Conservation (phyloP, 2,329 filamentous ascomycete species). For the Aspergillaceae sp. region DNA sequence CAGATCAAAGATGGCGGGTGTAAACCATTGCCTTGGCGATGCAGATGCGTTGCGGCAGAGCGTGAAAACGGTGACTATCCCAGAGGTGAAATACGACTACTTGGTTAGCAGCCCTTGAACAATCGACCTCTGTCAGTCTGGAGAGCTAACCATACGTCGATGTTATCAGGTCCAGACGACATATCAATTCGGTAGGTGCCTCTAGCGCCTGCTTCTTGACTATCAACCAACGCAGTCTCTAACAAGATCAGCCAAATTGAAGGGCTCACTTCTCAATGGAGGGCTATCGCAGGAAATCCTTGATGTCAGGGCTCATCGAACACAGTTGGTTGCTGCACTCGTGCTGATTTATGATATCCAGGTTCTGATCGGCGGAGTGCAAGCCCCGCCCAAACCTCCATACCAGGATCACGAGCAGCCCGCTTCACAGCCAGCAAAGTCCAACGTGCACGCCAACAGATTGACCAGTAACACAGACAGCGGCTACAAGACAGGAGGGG, state of each 20-base stretch:
- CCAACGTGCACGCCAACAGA: neutral
- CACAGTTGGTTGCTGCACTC: conserved; percentile 5
- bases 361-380: conserved; percentile 14
- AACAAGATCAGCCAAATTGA: conserved; percentile 35
- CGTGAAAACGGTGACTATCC: conserved; percentile 45
- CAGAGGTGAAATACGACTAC: conserved; percentile 52
- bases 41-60: conserved; percentile 29
- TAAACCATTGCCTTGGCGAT: neutral
- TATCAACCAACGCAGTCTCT: neutral
- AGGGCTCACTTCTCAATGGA: conserved; percentile 41
- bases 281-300: conserved; percentile 44
- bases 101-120: conserved; percentile 38
- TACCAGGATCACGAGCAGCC: neutral
- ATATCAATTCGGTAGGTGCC: conserved; percentile 9
- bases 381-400: neutral
- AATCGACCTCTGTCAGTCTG: neutral
- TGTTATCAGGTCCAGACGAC: conserved; percentile 10
- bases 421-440: neutral
- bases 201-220: neutral
- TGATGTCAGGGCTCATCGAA: conserved; percentile 27
- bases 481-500: neutral
- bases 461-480: neutral
- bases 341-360: conserved; percentile 1
- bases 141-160: neutral
- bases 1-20: neutral